Percentiles rank a stretch among this genome's conserved stretches.
Evolutionary conservation across 2,329 filamentous ascomycete genomes (phyloP).

Genomic region (Cephalotrichum gorgonifer): DNA sequence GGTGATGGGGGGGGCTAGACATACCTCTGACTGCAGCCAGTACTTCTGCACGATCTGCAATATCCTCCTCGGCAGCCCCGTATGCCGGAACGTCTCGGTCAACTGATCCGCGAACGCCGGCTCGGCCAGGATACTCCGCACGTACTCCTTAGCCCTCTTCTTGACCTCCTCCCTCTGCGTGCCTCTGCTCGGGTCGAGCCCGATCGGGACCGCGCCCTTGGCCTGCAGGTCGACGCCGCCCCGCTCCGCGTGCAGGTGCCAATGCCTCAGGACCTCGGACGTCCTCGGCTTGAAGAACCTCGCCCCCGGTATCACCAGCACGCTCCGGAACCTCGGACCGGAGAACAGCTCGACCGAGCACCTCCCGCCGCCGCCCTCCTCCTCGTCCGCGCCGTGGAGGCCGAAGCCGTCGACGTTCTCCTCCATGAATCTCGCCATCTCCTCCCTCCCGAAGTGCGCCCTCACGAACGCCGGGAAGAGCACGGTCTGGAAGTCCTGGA

Average conservation of each 20-base stretch:
- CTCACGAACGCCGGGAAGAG: slow-evolving; percentile 44
- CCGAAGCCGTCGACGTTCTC: slow-evolving; percentile 37
- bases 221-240: slow-evolving; percentile 29
- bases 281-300: slow-evolving; percentile 41
- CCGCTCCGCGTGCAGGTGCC: slow-evolving; percentile 29
- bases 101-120: slow-evolving; percentile 37
- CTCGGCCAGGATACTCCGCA: slow-evolving; percentile 36
- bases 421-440: slow-evolving; percentile 34
- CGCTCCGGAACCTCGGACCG: slow-evolving; percentile 30
- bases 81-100: slow-evolving; percentile 34
- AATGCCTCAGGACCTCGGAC: slow-evolving; percentile 38
- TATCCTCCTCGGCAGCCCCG: slow-evolving; percentile 33
- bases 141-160: slow-evolving; percentile 35
- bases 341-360: slow-evolving; percentile 38
- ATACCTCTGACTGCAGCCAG: slow-evolving; percentile 31
- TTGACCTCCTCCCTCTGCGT: slow-evolving; percentile 33
- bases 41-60: slow-evolving; percentile 37
- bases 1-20: too few species aligned
- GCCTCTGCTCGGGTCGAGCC: slow-evolving; percentile 31
- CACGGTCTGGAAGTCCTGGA: slow-evolving; percentile 40
- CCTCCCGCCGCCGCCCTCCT: too few species aligned
- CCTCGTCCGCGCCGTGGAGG: slow-evolving; percentile 28
- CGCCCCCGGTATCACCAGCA: slow-evolving; percentile 32
- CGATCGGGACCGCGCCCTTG: slow-evolving; percentile 36
- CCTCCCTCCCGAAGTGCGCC: slow-evolving; percentile 37